Evolutionary conservation across 2,329 filamentous ascomycete genomes (phyloP).

Genomic region (Aspergillaceae sp.): DNA sequence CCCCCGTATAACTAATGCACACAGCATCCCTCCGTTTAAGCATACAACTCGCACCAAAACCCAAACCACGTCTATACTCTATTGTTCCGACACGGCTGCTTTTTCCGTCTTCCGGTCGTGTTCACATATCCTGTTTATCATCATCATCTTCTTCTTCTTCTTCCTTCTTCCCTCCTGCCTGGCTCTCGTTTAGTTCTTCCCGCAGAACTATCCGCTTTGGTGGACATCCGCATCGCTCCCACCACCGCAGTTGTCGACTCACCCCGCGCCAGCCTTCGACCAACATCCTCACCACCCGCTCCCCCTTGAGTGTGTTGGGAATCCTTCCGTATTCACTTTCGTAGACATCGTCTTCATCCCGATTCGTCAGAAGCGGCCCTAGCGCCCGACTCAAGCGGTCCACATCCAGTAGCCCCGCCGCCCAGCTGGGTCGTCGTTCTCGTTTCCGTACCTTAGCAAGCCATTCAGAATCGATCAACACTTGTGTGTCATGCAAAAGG

Average conservation of each 20-base stretch:
- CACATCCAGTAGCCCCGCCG: slow-evolving; percentile 16
- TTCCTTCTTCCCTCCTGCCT: neutral
- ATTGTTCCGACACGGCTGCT: too few species aligned
- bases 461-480: slow-evolving; percentile 1
- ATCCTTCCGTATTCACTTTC: neutral
- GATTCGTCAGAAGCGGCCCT: slow-evolving; percentile 23
- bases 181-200: slow-evolving; percentile 17
- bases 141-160: neutral
- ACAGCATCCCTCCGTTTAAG: too few species aligned
- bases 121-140: neutral
- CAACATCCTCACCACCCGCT: slow-evolving; percentile 25
- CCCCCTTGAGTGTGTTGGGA: neutral
- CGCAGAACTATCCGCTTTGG: neutral
- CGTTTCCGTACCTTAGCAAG: neutral
- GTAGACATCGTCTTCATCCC: neutral
- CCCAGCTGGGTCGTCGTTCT: slow-evolving; percentile 10
- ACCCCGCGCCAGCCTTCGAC: slow-evolving; percentile 29
- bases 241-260: slow-evolving; percentile 24
- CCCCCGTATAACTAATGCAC: too few species aligned
- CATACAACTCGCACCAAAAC: too few species aligned
- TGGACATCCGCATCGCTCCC: slow-evolving; percentile 13
- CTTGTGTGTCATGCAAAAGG: slow-evolving; percentile 21
- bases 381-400: slow-evolving; percentile 25
- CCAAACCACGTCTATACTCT: too few species aligned
- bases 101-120: too few species aligned